phyloP scores from a whole-genome alignment of 257 asterid species.

The Marsdenia floribunda region DNA sequence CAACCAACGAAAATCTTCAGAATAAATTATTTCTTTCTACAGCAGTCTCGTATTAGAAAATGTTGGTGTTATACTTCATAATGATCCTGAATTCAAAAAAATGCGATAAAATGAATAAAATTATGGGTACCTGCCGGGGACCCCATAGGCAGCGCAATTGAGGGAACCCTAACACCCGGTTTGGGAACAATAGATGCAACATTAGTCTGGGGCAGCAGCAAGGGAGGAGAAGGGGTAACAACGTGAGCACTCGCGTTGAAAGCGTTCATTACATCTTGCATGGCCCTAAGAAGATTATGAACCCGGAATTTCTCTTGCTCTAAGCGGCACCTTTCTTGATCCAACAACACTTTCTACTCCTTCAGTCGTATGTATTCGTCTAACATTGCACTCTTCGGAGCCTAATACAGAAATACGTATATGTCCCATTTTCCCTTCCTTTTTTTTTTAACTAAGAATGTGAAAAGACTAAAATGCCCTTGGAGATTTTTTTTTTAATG shows the following conservation, averaged over 20 bases:
- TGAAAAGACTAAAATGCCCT: too few relatives aligned
- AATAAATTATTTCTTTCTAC: too few relatives aligned
- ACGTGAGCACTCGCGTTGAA: conserved; percentile 37
- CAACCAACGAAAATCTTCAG: background rate
- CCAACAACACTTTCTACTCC: conserved; percentile 86
- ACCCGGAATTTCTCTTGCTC: conserved; percentile 65
- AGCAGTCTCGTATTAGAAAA: too few relatives aligned
- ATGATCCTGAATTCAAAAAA: too few relatives aligned
- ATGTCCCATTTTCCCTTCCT: too few relatives aligned
- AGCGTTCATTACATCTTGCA: conserved; percentile 75
- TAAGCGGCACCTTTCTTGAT: too few relatives aligned
- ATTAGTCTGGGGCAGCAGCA: conserved; percentile 24
- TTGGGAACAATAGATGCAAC: conserved; percentile 6
- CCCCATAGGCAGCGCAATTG: conserved; percentile 4
- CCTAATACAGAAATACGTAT: conserved; percentile 43
- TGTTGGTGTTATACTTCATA: background rate
- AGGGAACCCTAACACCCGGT: background rate
- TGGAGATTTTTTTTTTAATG: too few relatives aligned
- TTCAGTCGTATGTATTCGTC: conserved; percentile 80
- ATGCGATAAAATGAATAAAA: too few relatives aligned
- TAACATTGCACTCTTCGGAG: conserved; percentile 75
- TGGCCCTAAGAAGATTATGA: conserved; percentile 61
- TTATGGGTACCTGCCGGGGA: too few relatives aligned
- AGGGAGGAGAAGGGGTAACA: conserved; percentile 31
- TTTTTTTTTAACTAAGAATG: too few relatives aligned